Evolutionary conservation across 495 filamentous ascomycete genomes (phyloP), one percentile per base, ranked within the genome.

Genomic region (Annulohypoxylon moriforme): DNA sequence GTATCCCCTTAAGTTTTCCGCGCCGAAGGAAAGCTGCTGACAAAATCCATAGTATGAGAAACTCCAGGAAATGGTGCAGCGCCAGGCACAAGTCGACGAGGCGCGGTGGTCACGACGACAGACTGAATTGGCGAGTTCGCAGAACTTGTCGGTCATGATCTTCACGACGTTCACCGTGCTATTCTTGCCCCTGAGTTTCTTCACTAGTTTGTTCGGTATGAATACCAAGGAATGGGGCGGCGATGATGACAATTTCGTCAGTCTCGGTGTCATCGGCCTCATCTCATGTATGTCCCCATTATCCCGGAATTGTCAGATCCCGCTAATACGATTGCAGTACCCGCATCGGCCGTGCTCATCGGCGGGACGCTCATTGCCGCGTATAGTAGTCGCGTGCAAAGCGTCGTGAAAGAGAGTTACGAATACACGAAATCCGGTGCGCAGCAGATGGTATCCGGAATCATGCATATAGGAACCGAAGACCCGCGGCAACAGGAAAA

Each of bases 91-190:
- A 67, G 87, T 91, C 1, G 88, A 90, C 71, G 89, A 92, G 64
- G 86, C 89, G 6, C 87, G 88, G 40, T 85, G 89, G 76, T 88
- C 89, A 1, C 82, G 89, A 1, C 80, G 88, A 65, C 87, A 91
- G 62, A 87, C 88, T 5, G 87, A 91, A 63, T 86, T 90, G 0
- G 88, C 89, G 0, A 86, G 87, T 31, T 85, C 84, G 38, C 89
- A 91, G 69, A 89, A 87, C 38, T 82, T 87, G 38, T 86, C 88
- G 9, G 83, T 91, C 24, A 89, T 91, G 88, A 88, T 91, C 22
- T 91, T 92, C 73, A 92, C 89, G 16, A 88, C 88, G 9, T 90
- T 91, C 76, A 90, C 87, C 22, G 87, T 91, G 64, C 87, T 91
- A 22, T 91, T 91, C 75, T 77, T 91, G 9, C 89, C 89, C 0